Percentiles rank a stretch among this genome's conserved stretches.
Evolutionary conservation across 2,329 filamentous ascomycete genomes (phyloP).

Genomic region (Fusarium palustre): DNA sequence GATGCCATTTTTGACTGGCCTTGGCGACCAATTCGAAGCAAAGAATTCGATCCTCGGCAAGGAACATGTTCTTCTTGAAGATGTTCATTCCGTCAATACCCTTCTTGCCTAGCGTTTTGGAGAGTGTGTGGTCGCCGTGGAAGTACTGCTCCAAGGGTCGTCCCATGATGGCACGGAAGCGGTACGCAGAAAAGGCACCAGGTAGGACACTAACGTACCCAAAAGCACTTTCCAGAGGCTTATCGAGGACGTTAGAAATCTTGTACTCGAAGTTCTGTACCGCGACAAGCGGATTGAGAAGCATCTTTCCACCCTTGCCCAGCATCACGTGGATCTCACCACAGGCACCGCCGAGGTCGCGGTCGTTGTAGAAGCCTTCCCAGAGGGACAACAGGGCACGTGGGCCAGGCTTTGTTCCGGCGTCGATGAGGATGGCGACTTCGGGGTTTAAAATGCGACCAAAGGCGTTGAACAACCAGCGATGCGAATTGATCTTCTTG

Average conservation of each 20-base stretch:
- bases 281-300: slow-evolving; percentile 44
- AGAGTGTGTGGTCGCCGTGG: slow-evolving; percentile 44
- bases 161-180: slow-evolving; percentile 45
- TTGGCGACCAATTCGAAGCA: slow-evolving; percentile 45
- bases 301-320: slow-evolving; percentile 39
- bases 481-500: slow-evolving; percentile 47
- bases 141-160: slow-evolving; percentile 44
- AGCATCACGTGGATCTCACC: slow-evolving; percentile 46
- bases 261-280: slow-evolving; percentile 46
- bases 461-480: slow-evolving; percentile 45
- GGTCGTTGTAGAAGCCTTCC: slow-evolving; percentile 45
- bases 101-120: slow-evolving; percentile 43
- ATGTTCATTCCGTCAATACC: slow-evolving; percentile 46
- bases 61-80: slow-evolving; percentile 47
- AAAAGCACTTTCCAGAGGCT: slow-evolving; percentile 43
- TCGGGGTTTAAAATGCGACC: slow-evolving; percentile 45
- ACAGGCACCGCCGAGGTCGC: slow-evolving; percentile 42
- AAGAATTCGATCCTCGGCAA: slow-evolving; percentile 44
- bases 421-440: slow-evolving; percentile 44
- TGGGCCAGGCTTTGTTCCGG: slow-evolving; percentile 43
- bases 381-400: slow-evolving; percentile 40
- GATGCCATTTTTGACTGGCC: slow-evolving; percentile 44
- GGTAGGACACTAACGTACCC: slow-evolving; percentile 44
- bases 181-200: slow-evolving; percentile 43
- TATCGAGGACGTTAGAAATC: slow-evolving; percentile 45